These are phyloP conservation scores for Diaporthe destruens DNA, from an alignment of 2,329 filamentous ascomycete genomes.

Conservation along the genomic window DNA sequence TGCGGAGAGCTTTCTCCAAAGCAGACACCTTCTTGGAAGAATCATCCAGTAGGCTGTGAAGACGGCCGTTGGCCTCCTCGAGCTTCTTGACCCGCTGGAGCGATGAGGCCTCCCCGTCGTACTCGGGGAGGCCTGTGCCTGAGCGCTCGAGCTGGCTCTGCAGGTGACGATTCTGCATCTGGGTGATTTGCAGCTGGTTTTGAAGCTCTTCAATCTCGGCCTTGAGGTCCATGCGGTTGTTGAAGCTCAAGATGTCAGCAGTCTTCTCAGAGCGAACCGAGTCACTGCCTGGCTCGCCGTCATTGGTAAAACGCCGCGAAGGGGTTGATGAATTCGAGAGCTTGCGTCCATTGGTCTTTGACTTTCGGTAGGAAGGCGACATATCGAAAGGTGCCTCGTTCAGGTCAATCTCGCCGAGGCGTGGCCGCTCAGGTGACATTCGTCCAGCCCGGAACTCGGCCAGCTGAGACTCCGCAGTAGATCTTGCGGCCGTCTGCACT, in stretches of 20 bases:
- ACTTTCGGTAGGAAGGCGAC: constrained; percentile 78
- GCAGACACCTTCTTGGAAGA: constrained; percentile 92
- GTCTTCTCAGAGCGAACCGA: constrained; percentile 88
- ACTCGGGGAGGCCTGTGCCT: constrained; percentile 71
- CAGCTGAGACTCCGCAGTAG: constrained; percentile 86
- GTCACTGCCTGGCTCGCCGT: constrained; percentile 66
- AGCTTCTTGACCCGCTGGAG: constrained; percentile 87
- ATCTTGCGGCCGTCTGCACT: constrained; percentile 83
- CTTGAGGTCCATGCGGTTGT: constrained; percentile 91
- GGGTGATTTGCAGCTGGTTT: constrained; percentile 91
- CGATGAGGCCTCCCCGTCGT: constrained; percentile 81
- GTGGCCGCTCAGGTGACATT: constrained; percentile 78
- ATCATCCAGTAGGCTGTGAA: constrained; percentile 95
- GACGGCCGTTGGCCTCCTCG: constrained; percentile 88
- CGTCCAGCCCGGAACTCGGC: constrained; percentile 81
- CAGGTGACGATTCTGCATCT: constrained; percentile 95
- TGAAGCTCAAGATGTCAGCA: constrained; percentile 84
- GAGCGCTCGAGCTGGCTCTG: constrained; percentile 85
- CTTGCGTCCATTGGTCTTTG: constrained; percentile 65
- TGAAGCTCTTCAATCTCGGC: constrained; percentile 92
- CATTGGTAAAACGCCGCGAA: constrained; percentile 75
- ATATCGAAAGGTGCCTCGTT: constrained; percentile 82
- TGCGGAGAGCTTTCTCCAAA: constrained; percentile 86
- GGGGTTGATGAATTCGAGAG: constrained; percentile 85
- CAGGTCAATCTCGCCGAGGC: constrained; percentile 88